A percentile compares a stretch with the other conserved stretches of the same genome.
These are phyloP conservation scores for Cyclostephanos invisitatus DNA, from an alignment of 108 stramenopile species.

Conservation along the genomic window DNA sequence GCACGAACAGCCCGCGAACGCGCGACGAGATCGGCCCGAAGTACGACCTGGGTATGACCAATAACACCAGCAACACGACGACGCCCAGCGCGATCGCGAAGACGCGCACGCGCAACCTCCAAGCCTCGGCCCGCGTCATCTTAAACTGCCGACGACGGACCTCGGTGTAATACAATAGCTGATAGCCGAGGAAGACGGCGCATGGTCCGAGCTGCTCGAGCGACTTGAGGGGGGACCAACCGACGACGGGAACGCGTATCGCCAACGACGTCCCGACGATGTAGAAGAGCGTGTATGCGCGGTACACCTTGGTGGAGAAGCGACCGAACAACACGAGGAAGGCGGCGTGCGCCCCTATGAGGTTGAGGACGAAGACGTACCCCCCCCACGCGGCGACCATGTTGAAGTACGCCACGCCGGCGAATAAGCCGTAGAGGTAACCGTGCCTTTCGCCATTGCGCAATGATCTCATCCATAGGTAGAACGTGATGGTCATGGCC, in stretches of 20 bases:
- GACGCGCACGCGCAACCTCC: conserved; percentile 64
- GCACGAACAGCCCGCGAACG: conserved; percentile 90
- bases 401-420: conserved; percentile 83
- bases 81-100: conserved; percentile 25
- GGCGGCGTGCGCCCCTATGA: conserved; percentile 90
- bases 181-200: conserved; percentile 76
- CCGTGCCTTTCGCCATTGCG: conserved; percentile 51
- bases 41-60: conserved; percentile 82
- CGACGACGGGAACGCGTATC: conserved; percentile 91
- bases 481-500: conserved; percentile 91
- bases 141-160: conserved; percentile 54
- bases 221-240: conserved; percentile 78
- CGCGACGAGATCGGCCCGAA: conserved; percentile 91
- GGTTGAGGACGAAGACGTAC: conserved; percentile 98
- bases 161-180: conserved; percentile 66
- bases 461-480: conserved; percentile 78
- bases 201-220: conserved; percentile 88
- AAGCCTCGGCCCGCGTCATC: conserved; percentile 45
- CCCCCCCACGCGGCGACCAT: conserved; percentile 99
- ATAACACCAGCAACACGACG: conserved; percentile 54
- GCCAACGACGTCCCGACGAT: conserved; percentile 90
- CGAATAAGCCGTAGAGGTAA: conserved; percentile 56
- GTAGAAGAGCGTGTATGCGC: conserved; percentile 92
- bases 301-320: conserved; percentile 83
- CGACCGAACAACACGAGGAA: conserved; percentile 77